phyloP scores from a whole-genome alignment of 176 grass and related monocot species.

The Bolboschoenus planiculmis region DNA sequence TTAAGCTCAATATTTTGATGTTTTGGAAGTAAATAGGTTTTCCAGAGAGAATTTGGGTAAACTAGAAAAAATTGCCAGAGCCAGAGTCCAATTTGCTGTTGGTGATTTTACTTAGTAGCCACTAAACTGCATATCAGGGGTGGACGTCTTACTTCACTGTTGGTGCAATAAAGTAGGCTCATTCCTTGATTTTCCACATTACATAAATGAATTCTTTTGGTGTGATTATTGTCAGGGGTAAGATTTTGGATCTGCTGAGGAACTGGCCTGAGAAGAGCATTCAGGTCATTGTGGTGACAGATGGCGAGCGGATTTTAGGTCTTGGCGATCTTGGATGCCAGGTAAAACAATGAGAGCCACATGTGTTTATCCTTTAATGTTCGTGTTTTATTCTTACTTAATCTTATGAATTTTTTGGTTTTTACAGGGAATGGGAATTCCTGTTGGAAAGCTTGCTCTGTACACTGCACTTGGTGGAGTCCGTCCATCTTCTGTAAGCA shows the following conservation, averaged over 20 bases:
- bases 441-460: conserved; percentile 94
- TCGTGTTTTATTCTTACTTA: conserved; percentile 4
- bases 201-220: conserved; percentile 19
- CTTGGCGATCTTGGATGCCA: conserved; percentile 98
- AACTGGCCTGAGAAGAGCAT: conserved; percentile 94
- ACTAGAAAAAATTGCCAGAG: neutral
- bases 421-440: conserved; percentile 98
- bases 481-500: conserved; percentile 78
- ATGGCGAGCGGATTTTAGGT: conserved; percentile 98
- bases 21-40: neutral
- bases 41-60: neutral
- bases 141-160: neutral
- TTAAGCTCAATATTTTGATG: neutral
- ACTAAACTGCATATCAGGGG: neutral
- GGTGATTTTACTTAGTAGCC: neutral
- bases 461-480: conserved; percentile 97
- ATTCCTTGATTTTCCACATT: neutral
- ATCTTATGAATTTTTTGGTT: conserved; percentile 30
- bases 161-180: neutral
- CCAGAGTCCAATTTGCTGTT: neutral
- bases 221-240: conserved; percentile 48
- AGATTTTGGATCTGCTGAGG: conserved; percentile 84
- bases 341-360: conserved; percentile 36
- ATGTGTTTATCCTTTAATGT: neutral
- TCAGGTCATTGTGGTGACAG: conserved; percentile 94